Evolutionary conservation across 345 rosid genomes (phyloP), one percentile per base, ranked within the genome.

Genomic region (Citrus australasica): DNA sequence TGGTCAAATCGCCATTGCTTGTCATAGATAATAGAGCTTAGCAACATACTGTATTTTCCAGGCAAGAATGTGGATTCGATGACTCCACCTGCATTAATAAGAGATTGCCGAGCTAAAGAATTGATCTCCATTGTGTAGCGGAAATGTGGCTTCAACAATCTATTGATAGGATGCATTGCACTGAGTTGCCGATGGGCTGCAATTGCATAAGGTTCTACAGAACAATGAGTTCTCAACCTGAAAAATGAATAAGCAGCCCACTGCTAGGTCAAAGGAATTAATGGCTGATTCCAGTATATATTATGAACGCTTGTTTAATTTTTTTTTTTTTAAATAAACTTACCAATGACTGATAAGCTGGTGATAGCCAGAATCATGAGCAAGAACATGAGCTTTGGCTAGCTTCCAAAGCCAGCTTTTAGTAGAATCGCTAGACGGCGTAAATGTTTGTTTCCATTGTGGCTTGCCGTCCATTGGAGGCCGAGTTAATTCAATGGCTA

Each of bases 281-380:
- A 10, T 42, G 14, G 48, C 48, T 42, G 48, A 42, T 42, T 42
- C 48, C 48, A 42, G 51, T 42, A 11, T 42, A 11, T 10, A 42
- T 10, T 11, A 42, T 42, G 14, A 11, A 10, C 51, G 16, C 16
- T 42, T 42, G 51, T 42, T 11, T 11, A 42, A 10, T 3, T 9
- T 2, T 42, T 42, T 2, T 2, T 42, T 42, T 10, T 42, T 3
- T 3, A 10, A 42, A 42, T 42, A 10, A 10, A 4, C 37, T 5
- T 88, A 93, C 98, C 97, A 94, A 74, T 94, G 97, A 65, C 89
- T 87, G 28, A 92, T 80, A 79, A 93, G 97, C 64, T 93, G 90
- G 80, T 93, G 97, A 70, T 87, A 82, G 40, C 89, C 88, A n/a
- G 93, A 82, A 9, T 94, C 98, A 76, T 91, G 94, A 17, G 97